These are phyloP conservation scores for Penicillium expansum DNA, from an alignment of 2,329 filamentous ascomycete species.

Conservation along the genomic window DNA sequence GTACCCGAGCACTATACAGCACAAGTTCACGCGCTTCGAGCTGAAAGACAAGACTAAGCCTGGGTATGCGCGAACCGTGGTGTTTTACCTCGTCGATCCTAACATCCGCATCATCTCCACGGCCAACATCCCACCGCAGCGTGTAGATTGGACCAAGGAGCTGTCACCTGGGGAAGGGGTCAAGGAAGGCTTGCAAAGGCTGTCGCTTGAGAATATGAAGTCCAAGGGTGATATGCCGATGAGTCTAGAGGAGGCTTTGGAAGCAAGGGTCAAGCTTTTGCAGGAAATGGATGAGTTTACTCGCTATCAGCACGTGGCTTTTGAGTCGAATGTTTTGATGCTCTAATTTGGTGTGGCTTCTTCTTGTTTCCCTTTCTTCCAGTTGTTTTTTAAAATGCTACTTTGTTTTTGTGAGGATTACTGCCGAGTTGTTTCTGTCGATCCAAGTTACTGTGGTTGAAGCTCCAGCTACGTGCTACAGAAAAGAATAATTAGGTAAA, in stretches of 20 bases:
- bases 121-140: constrained; percentile 54
- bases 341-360: constrained; percentile 9
- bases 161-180: constrained; percentile 30
- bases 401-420: not conserved
- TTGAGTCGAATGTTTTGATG: constrained; percentile 28
- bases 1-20: constrained; percentile 46
- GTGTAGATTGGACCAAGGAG: constrained; percentile 43
- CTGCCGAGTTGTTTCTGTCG: not conserved
- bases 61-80: constrained; percentile 55
- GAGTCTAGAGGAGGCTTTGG: constrained; percentile 39
- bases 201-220: constrained; percentile 23
- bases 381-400: not conserved
- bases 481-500: not conserved
- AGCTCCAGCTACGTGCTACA: not conserved
- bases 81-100: constrained; percentile 61
- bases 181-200: constrained; percentile 14
- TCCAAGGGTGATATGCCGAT: constrained; percentile 32
- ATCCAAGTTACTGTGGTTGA: not conserved
- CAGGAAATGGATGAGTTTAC: constrained; percentile 26
- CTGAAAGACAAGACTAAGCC: constrained; percentile 51
- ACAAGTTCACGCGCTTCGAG: constrained; percentile 51
- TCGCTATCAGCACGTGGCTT: constrained; percentile 32
- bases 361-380: not conserved
- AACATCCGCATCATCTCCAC: constrained; percentile 53
- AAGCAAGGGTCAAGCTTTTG: constrained; percentile 28